Percentiles rank a stretch among this genome's conserved stretches.
phyloP scores from a whole-genome alignment of 306 rosid species.

The Rosa lucieae region DNA sequence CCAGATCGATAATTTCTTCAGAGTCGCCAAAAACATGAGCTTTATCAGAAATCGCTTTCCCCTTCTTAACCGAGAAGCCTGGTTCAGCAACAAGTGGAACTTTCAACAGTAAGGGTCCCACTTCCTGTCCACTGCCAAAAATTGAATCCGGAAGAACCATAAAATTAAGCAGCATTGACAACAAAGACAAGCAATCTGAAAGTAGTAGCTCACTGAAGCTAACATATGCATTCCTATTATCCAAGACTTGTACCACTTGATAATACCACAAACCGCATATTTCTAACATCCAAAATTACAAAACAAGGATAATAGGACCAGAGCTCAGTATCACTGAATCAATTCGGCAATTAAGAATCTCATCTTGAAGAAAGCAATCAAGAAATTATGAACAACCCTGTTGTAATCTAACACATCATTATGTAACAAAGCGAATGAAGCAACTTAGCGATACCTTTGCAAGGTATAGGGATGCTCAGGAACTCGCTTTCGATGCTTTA shows the following conservation, averaged over 20 bases:
- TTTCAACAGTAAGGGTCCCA: slow-evolving; percentile 58
- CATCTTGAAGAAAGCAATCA: background rate
- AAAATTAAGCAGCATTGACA: background rate
- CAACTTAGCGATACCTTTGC: slow-evolving; percentile 50
- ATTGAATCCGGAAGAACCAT: slow-evolving; percentile 16
- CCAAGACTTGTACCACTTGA: background rate
- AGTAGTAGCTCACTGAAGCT: background rate
- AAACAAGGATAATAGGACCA: background rate
- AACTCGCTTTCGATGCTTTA: slow-evolving; percentile 66
- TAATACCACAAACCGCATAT: background rate
- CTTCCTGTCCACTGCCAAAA: slow-evolving; percentile 70
- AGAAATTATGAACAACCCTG: background rate
- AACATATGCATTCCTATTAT: background rate
- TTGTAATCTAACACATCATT: background rate
- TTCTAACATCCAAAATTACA: background rate
- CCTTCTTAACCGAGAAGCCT: slow-evolving; percentile 31
- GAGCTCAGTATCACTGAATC: background rate
- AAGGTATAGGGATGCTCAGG: slow-evolving; percentile 59
- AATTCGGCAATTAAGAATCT: too few species aligned
- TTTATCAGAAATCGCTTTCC: slow-evolving; percentile 28
- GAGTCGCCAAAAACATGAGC: slow-evolving; percentile 30
- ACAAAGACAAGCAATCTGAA: background rate
- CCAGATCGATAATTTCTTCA: slow-evolving; percentile 25
- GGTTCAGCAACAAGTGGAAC: slow-evolving; percentile 36
- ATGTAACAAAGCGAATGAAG: background rate